Conservation (phyloP, 2,329 filamentous ascomycete genomes). For the Paracorniculantispora psalliotae region DNA sequence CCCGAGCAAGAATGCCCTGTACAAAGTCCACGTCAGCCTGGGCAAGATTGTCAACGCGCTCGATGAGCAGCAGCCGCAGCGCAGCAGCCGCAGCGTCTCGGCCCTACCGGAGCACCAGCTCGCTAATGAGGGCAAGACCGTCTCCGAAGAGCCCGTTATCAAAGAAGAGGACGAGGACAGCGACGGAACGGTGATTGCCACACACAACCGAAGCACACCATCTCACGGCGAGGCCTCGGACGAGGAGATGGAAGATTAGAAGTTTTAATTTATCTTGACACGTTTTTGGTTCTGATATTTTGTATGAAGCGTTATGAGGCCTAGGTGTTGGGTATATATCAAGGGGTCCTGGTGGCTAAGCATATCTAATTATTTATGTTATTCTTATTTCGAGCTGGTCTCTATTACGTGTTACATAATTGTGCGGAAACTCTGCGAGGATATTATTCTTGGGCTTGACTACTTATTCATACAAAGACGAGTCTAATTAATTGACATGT, state of each 20-base stretch:
- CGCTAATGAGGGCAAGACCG: constrained; percentile 35
- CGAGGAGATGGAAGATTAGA: constrained; percentile 28
- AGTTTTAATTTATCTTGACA: background rate
- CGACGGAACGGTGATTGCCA: constrained; percentile 28
- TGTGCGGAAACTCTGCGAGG: no score
- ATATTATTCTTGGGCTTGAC: background rate
- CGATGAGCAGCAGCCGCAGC: constrained; percentile 38
- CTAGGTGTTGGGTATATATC: constrained; percentile 7
- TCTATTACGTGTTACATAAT: no score
- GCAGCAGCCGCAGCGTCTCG: constrained; percentile 42
- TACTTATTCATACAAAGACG: background rate
- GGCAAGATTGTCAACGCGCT: constrained; percentile 63
- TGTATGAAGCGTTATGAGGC: constrained; percentile 7
- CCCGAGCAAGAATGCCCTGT: constrained; percentile 58
- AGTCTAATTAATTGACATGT: background rate
- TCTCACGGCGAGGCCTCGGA: constrained; percentile 16
- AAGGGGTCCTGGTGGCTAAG: constrained; percentile 1
- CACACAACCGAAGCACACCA: constrained; percentile 24
- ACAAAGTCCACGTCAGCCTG: constrained; percentile 62
- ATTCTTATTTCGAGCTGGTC: background rate
- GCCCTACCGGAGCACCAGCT: constrained; percentile 26
- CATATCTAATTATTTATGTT: background rate
- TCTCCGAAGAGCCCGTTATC: constrained; percentile 39
- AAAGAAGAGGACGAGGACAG: constrained; percentile 44
- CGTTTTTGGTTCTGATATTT: background rate